Percentiles rank a stretch among this genome's conserved stretches.
Evolutionary conservation across 306 rosid genomes (phyloP).

Genomic region (Cicer cuneatum): DNA sequence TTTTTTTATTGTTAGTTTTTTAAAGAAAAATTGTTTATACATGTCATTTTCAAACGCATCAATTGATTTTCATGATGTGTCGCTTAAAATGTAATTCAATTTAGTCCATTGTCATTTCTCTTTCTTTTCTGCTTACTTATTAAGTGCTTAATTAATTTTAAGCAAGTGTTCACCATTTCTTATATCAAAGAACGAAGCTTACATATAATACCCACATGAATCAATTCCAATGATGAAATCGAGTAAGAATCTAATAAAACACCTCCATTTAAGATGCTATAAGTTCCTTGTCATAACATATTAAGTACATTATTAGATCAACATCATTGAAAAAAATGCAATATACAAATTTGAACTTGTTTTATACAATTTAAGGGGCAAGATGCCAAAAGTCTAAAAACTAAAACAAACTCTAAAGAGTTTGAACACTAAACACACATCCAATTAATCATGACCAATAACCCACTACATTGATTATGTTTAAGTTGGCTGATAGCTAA

Average conservation of each 20-base stretch:
- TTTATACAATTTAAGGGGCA: conserved; percentile 37
- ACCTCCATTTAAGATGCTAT: too few species aligned
- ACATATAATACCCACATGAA: too few species aligned
- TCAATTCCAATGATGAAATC: too few species aligned
- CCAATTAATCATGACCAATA: conserved; percentile 29
- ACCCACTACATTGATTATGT: conserved; percentile 28
- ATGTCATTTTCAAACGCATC: too few species aligned
- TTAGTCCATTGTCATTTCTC: neutral
- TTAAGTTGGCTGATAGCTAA: conserved; percentile 20
- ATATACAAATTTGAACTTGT: conserved; percentile 25
- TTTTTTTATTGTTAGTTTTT: too few species aligned
- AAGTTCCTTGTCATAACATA: conserved; percentile 14
- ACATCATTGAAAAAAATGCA: conserved; percentile 40
- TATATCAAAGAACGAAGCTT: too few species aligned
- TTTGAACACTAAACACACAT: conserved; percentile 24
- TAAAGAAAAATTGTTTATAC: too few species aligned
- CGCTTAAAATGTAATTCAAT: neutral
- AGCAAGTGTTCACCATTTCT: too few species aligned
- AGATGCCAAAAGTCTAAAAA: neutral
- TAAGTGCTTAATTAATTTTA: neutral
- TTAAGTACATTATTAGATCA: neutral
- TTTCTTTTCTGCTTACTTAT: neutral
- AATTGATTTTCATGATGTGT: neutral
- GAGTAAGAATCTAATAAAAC: too few species aligned
- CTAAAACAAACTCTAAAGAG: conserved; percentile 20